Conservation (phyloP, 331 rosid species). For the Cydonia oblonga region DNA sequence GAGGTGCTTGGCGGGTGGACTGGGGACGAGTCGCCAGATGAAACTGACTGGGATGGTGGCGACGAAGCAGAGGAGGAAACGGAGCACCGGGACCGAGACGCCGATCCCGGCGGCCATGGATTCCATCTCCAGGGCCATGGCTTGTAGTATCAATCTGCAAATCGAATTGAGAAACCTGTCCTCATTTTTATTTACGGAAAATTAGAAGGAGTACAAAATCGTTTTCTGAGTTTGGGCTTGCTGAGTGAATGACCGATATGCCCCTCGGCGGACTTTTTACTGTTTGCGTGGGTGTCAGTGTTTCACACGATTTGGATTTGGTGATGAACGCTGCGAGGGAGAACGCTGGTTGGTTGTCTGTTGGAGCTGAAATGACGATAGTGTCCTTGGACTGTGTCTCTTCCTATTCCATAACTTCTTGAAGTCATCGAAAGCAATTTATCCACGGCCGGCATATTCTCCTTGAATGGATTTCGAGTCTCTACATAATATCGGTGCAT, state of each 20-base stretch:
- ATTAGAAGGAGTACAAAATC: too few relatives aligned
- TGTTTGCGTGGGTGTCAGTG: not conserved
- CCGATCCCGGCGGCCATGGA: slow-evolving; percentile 59
- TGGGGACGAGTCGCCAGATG: slow-evolving; percentile 57
- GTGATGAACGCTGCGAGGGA: too few relatives aligned
- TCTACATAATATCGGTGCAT: too few relatives aligned
- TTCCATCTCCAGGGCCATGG: slow-evolving; percentile 48
- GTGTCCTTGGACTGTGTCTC: not conserved
- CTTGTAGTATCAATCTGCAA: not conserved
- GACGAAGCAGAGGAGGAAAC: slow-evolving; percentile 70
- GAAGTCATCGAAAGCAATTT: not conserved
- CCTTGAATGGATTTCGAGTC: too few relatives aligned
- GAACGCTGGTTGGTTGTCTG: not conserved
- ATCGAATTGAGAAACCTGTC: not conserved
- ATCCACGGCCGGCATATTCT: too few relatives aligned
- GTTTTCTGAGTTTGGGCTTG: not conserved
- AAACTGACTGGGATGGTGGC: slow-evolving; percentile 77
- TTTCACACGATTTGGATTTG: too few relatives aligned
- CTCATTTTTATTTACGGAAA: not conserved
- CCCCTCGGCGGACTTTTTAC: not conserved
- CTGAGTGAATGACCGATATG: not conserved
- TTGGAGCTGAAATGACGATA: not conserved
- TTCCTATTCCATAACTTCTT: too few relatives aligned
- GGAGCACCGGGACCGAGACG: slow-evolving; percentile 60
- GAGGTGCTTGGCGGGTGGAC: slow-evolving; percentile 48